Evolutionary conservation across 345 rosid species (phyloP).

Genomic region (Passiflora organensis): DNA sequence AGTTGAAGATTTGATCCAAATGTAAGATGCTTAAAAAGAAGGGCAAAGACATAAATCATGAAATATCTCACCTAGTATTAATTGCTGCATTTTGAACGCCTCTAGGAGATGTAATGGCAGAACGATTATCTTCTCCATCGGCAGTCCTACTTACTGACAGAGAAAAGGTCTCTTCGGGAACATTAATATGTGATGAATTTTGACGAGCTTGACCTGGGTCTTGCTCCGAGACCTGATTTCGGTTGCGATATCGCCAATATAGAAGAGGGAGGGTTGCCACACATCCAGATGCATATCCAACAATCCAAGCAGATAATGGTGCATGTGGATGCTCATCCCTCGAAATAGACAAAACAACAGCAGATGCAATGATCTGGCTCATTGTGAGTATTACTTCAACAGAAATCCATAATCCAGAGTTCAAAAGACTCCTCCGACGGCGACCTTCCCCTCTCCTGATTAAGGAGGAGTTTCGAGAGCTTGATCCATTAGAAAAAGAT

Average conservation of each 20-base stretch:
- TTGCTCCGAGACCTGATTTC: constrained; percentile 59
- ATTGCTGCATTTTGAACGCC: constrained; percentile 44
- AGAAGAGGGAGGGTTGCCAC: constrained; percentile 80
- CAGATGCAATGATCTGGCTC: constrained; percentile 82
- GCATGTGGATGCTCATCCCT: constrained; percentile 75
- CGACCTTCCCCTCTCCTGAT: constrained; percentile 58
- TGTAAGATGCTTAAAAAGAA: neutral
- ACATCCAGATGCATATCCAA: constrained; percentile 91
- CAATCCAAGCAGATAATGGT: constrained; percentile 78
- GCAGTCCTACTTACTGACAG: constrained; percentile 59
- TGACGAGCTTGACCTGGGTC: constrained; percentile 63
- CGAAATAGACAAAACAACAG: constrained; percentile 67
- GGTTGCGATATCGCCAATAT: constrained; percentile 81
- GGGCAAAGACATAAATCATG: neutral
- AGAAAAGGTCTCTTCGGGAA: constrained; percentile 73
- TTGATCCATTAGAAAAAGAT: constrained; percentile 45
- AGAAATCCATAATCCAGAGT: constrained; percentile 93
- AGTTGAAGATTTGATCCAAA: neutral
- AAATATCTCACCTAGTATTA: constrained; percentile 54
- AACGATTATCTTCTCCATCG: constrained; percentile 59
- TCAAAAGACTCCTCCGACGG: constrained; percentile 83
- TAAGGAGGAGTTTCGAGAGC: constrained; percentile 38
- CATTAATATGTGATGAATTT: constrained; percentile 51
- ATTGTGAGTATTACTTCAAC: constrained; percentile 70
- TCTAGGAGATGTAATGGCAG: constrained; percentile 43